Evolutionary conservation across 192 early-diverging fungal genomes (phyloP).

Genomic region (Coemansia sp.): DNA sequence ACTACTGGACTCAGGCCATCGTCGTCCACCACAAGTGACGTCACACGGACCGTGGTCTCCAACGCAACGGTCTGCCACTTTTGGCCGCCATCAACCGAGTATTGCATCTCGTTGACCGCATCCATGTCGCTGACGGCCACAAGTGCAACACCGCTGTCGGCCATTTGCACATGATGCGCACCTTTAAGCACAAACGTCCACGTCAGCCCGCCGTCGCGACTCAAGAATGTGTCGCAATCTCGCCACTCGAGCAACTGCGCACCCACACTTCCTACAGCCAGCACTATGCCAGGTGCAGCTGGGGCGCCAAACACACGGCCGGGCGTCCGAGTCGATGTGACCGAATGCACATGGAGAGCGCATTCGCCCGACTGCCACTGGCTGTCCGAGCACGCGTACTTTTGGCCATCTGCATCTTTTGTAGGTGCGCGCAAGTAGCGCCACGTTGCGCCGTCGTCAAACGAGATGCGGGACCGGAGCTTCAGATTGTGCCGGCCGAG

Average conservation of each 20-base stretch:
- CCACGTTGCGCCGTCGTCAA: conserved; percentile 86
- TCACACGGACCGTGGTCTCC: conserved; percentile 56
- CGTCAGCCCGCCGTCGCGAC: conserved; percentile 76
- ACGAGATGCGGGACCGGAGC: conserved; percentile 76
- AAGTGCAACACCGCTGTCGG: conserved; percentile 77
- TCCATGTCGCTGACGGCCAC: conserved; percentile 68
- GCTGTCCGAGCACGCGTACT: conserved; percentile 58
- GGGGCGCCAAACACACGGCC: conserved; percentile 73
- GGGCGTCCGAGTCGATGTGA: conserved; percentile 65
- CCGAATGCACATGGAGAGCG: conserved; percentile 83
- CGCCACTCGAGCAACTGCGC: conserved; percentile 65
- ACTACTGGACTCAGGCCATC: conserved; percentile 75
- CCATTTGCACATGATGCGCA: conserved; percentile 82
- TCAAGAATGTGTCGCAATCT: conserved; percentile 83
- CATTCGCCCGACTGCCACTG: conserved; percentile 59
- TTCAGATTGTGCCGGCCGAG: conserved; percentile 53
- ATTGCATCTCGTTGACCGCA: conserved; percentile 60
- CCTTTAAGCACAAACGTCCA: conserved; percentile 69
- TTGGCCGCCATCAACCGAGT: conserved; percentile 77
- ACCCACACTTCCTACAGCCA: conserved; percentile 91
- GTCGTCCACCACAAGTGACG: conserved; percentile 75
- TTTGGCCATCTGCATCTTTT: conserved; percentile 57
- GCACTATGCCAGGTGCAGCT: conserved; percentile 77
- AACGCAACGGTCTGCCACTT: conserved; percentile 63
- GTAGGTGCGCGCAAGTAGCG: conserved; percentile 64